These are phyloP conservation scores for Heliamphora pulchella DNA, from an alignment of 179 eudicot genomes.

Conservation along the genomic window DNA sequence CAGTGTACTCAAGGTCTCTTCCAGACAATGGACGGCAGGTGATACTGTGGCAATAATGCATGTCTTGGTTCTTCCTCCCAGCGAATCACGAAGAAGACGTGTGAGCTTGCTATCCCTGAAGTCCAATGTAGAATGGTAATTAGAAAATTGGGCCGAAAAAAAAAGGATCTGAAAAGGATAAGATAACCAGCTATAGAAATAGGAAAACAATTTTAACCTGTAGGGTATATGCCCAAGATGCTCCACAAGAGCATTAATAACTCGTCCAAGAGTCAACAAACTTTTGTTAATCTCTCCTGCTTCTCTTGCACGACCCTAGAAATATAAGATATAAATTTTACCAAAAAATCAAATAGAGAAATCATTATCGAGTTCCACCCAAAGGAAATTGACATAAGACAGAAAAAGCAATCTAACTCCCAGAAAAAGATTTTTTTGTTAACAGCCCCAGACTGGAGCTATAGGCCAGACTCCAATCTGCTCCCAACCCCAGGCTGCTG, in stretches of 20 bases:
- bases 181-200: not conserved
- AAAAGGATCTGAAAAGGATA: not conserved
- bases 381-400: not conserved
- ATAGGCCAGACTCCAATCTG: not conserved
- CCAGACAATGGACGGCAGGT: constrained; percentile 96
- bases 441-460: no score
- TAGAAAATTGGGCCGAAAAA: not conserved
- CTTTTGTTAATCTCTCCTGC: constrained; percentile 99
- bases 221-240: constrained; percentile 97
- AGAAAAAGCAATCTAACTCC: not conserved
- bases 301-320: constrained; percentile 97
- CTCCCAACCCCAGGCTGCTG: not conserved
- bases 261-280: constrained; percentile 91
- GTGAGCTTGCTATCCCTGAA: constrained; percentile 97
- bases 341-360: not conserved
- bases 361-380: not conserved
- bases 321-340: not conserved
- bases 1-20: constrained; percentile 90
- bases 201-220: constrained; percentile 37
- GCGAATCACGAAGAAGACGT: constrained; percentile 86
- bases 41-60: constrained; percentile 98
- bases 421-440: not conserved
- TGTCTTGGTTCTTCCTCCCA: constrained; percentile 98
- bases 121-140: not conserved
- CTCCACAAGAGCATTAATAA: constrained; percentile 94